A percentile compares a stretch with the other conserved stretches of the same genome.
Evolutionary conservation across 306 rosid genomes (phyloP).

Genomic region (Medicago truncatula): DNA sequence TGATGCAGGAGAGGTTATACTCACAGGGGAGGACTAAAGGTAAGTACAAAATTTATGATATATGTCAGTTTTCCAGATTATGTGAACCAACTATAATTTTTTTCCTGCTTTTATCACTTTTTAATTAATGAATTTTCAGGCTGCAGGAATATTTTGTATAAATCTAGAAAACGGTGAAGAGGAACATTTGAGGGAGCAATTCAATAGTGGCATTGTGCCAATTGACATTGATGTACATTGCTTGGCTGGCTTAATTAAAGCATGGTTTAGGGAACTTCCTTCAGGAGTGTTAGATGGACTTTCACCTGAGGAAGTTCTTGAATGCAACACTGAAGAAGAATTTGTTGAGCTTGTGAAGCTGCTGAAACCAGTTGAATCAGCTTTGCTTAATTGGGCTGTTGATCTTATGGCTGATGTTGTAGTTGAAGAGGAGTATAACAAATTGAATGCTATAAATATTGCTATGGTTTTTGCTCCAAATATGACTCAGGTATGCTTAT

Average conservation of each 20-base stretch:
- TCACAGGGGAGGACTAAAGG: constrained; percentile 90
- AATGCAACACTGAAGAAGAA: constrained; percentile 88
- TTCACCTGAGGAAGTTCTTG: constrained; percentile 92
- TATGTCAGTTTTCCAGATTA: neutral
- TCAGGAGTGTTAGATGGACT: constrained; percentile 94
- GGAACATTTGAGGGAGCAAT: constrained; percentile 81
- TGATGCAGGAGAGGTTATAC: constrained; percentile 94
- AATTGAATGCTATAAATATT: constrained; percentile 92
- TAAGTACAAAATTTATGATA: constrained; percentile 49
- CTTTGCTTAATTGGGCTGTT: constrained; percentile 84
- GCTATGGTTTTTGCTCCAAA: constrained; percentile 99
- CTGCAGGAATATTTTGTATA: constrained; percentile 90
- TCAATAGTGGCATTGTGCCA: constrained; percentile 87
- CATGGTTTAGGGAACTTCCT: constrained; percentile 99
- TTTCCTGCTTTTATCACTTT: neutral
- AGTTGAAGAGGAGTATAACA: constrained; percentile 84
- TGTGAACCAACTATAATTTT: constrained; percentile 12
- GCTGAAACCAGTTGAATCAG: constrained; percentile 77
- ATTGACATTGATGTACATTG: constrained; percentile 90
- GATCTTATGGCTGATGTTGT: constrained; percentile 98
- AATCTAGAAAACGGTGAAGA: constrained; percentile 89
- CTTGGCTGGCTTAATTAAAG: constrained; percentile 88
- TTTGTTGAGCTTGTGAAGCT: constrained; percentile 79
- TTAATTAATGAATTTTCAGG: constrained; percentile 51
- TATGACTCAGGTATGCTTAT: constrained; percentile 78